Evolutionary conservation across 495 filamentous ascomycete species (phyloP), one percentile per base, ranked within the genome.

Genomic region (Rusavskia elegans): DNA sequence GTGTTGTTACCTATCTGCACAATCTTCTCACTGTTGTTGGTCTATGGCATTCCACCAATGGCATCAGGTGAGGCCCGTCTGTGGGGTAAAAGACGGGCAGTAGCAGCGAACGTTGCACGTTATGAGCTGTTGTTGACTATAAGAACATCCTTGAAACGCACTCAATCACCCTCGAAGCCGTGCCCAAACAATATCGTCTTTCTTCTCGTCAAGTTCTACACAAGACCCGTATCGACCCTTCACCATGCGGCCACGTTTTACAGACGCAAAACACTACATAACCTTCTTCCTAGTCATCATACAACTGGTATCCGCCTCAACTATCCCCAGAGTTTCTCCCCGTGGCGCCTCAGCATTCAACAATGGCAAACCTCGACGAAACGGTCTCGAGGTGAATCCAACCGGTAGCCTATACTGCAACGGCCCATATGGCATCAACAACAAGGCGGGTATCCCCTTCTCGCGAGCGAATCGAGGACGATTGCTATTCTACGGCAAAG

Each of bases 381-480:
- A 19, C 14, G 40, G 40, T 19, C 40, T 42, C 14, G n/a, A 17
- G 14, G n/a, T 14, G 14, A 42, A 42, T 9, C 40, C 40, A 0
- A 19, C 14, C 8, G 49, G 49, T 37, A 51, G 49, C 30, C 29
- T 36, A 14, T 38, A 35, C 49, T 41, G 29, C 35, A 35, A 51
- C n/a, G 49, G 49, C 36, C 49, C 49, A n/a, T 51, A 51, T n/a
- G 49, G 49, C 11, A 37, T 51, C 25, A 14, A 51, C 19, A 19
- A 5, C 20, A 19, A 35, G 13, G 49, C 27, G 4, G 49, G 35
- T 5, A 51, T 51, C 4, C 49, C 49, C 17, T n/a, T 36, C 11
- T 51, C 49, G n/a, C 49, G 49, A 23, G 49, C 49, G n/a, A 51
- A 51, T 38, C 49, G 49, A 20, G 49, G 49, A 9, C 40, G 14